Conservation (phyloP, 768 basidiomycete species). For the Mycena vulgaris region DNA sequence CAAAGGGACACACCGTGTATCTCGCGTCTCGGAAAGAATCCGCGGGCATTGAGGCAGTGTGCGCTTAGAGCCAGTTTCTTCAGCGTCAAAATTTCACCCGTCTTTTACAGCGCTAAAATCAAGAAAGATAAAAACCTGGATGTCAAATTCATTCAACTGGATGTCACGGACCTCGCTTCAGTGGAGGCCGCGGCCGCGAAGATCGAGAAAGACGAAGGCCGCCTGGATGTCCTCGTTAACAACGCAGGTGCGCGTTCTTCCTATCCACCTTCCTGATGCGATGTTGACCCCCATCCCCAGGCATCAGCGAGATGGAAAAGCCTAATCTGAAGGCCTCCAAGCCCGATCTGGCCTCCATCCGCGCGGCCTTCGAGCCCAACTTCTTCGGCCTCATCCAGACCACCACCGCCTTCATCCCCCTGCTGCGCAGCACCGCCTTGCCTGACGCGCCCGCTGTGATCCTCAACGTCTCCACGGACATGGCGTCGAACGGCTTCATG, state of each 20-base stretch:
- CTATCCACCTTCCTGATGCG: neutral
- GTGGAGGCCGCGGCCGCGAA: constrained; percentile 52
- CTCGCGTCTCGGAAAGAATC: constrained; percentile 58
- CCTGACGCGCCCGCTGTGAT: constrained; percentile 50
- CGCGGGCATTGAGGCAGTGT: constrained; percentile 59
- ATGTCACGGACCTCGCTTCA: constrained; percentile 54
- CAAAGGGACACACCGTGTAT: constrained; percentile 61
- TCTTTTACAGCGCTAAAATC: constrained; percentile 46
- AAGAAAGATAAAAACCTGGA: constrained; percentile 47
- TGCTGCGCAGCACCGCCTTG: constrained; percentile 50
- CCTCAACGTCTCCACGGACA: constrained; percentile 59
- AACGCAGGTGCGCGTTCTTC: constrained; percentile 53
- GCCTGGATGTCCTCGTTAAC: constrained; percentile 63
- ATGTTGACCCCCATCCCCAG: neutral
- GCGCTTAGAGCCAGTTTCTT: constrained; percentile 28
- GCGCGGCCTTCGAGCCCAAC: constrained; percentile 58
- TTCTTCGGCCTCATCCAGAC: constrained; percentile 62
- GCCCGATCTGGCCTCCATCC: constrained; percentile 51
- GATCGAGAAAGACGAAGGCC: constrained; percentile 57
- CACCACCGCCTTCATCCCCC: constrained; percentile 58
- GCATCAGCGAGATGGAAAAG: neutral
- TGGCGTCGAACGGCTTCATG: constrained; percentile 60
- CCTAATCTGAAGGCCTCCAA: constrained; percentile 9
- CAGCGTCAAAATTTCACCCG: neutral
- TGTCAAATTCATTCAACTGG: constrained; percentile 55